These are phyloP conservation scores for Chrysochromulina tobinii DNA, from an alignment of 78 protist genomes.

Conservation along the genomic window DNA sequence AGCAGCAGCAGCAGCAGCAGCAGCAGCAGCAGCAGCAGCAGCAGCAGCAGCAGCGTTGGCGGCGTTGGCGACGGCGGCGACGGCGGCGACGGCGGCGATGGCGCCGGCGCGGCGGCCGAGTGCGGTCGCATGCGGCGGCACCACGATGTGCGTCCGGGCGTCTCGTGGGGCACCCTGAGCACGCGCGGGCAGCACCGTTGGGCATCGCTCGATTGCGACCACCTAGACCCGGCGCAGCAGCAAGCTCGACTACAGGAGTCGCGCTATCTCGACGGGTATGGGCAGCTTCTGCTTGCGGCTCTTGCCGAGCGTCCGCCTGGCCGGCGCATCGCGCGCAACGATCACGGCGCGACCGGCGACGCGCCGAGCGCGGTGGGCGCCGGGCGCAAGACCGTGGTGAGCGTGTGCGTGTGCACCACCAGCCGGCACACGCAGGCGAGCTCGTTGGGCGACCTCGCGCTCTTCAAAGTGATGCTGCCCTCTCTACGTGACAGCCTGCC, in stretches of 20 bases:
- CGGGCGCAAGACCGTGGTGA: background rate
- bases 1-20: no score
- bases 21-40: no score
- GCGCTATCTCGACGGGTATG: background rate
- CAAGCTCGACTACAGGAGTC: no score
- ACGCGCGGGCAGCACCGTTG: background rate
- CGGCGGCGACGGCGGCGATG: no score
- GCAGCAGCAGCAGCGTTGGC: no score
- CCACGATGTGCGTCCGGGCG: background rate
- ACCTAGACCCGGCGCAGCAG: no score
- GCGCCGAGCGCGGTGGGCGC: background rate
- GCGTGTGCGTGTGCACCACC: background rate
- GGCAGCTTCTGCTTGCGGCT: no score
- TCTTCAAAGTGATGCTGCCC: background rate
- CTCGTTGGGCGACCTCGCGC: background rate
- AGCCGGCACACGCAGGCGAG: background rate
- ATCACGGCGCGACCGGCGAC: background rate
- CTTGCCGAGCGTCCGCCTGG: background rate
- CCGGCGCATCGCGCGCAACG: background rate
- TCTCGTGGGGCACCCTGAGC: background rate
- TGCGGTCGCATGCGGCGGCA: background rate
- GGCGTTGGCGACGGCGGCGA: no score
- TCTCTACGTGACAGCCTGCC: background rate
- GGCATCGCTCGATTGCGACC: background rate
- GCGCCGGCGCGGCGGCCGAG: no score